A percentile compares a stretch with the other conserved stretches of the same genome.
Conservation (phyloP, 495 filamentous ascomycete genomes). For the Melanomma pulvis-pyrius region DNA sequence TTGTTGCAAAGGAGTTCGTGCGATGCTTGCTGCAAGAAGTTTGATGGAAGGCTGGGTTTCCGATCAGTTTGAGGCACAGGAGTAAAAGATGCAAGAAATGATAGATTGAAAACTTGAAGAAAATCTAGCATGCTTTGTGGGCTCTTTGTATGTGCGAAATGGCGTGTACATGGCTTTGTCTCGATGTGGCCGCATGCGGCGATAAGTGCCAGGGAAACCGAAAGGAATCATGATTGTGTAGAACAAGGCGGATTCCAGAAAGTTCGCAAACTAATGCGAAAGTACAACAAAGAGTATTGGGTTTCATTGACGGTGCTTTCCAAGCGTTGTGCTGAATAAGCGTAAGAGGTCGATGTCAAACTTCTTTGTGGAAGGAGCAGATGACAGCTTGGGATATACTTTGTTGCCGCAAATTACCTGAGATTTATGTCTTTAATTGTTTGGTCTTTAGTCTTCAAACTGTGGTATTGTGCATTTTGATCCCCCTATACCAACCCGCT, state of each 20-base stretch:
- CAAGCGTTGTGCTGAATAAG: background rate
- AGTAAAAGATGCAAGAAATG: background rate
- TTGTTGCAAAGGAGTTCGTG: background rate
- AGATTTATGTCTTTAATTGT: background rate
- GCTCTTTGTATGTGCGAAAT: background rate
- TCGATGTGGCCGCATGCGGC: slow-evolving; percentile 10
- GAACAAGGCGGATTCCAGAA: background rate
- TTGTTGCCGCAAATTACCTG: background rate
- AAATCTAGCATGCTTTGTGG: background rate
- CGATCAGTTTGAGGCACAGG: background rate
- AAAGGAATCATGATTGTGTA: slow-evolving; percentile 3
- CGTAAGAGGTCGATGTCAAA: background rate
- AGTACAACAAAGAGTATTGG: background rate
- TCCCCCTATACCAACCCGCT: slow-evolving; percentile 14
- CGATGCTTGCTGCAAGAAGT: too few relatives aligned
- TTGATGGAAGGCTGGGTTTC: too few relatives aligned
- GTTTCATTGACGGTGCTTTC: background rate
- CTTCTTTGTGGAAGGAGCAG: background rate
- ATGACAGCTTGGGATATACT: too few relatives aligned
- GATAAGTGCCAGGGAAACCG: background rate
- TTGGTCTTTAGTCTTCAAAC: background rate
- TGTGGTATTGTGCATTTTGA: background rate
- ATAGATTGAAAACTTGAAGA: background rate
- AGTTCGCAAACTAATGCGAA: background rate
- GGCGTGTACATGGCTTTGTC: slow-evolving; percentile 1